Evolutionary conservation across 1,139 yeast genomes (phyloP), one percentile per base, ranked within the genome.

Genomic region (Candida sanyaensis): DNA sequence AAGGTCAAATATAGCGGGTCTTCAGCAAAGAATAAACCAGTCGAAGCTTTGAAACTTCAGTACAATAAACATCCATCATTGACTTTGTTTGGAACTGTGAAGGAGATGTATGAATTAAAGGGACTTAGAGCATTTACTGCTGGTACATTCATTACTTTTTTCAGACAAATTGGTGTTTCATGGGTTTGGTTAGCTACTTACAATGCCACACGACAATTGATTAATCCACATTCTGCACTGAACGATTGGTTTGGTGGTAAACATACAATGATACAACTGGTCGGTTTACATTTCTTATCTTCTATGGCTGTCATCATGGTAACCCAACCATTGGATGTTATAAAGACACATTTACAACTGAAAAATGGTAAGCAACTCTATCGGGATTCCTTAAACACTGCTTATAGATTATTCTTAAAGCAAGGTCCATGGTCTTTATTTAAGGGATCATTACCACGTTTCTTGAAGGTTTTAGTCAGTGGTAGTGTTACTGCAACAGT

Each of bases 301-400:
- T 86, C 83, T 31, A 67, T 71, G 43, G 88, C 83, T 0, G 96
- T 90, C 26, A 88, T 90, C 5, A 80, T 81, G 0, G 73, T 83
- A 0, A 92, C 98, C 0, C 98, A 92, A 66, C 99, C 99, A 0
- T 71, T 93, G 21, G 99, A 93, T 68, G 91, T 91, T 5, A 71
- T 92, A 45, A 93, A 93, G 67, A 84, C 97, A 1, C 81, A 96
- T 62, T 83, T 91, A 81, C 97, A 92, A 65, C 82, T 91, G 65
- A 82, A 84, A 53, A 81, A 86, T 61, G 86, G 85, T 10, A 74
- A 80, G 51, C 66, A 75, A 30, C 62, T 83, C 3, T 88, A 87
- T 63, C 80, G 80, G 44, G 92, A 88, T 63, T 75, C 90, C 7
- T 68, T 90, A 55, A 73, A 84, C 37, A 87, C 97, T 49, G 86